A percentile compares a stretch with the other conserved stretches of the same genome.
phyloP scores from a whole-genome alignment of 2,329 filamentous ascomycete species.

The Colletotrichum horii region DNA sequence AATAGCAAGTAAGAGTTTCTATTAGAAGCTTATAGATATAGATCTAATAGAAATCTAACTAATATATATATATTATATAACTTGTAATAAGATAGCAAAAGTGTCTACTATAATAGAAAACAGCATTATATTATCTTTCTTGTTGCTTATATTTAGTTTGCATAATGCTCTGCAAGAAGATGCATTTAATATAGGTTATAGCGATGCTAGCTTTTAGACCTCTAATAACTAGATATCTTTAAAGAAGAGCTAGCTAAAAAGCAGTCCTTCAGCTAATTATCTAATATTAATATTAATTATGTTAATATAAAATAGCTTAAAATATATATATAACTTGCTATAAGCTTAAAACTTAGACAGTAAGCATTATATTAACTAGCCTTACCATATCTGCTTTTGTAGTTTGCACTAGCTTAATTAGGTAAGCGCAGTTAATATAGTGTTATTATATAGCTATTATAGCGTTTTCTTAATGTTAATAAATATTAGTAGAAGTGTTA shows the following conservation, averaged over 20 bases:
- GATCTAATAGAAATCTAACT: too few species aligned
- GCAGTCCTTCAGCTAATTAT: background rate
- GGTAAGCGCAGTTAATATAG: background rate
- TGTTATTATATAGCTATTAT: background rate
- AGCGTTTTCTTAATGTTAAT: background rate
- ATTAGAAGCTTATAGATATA: too few species aligned
- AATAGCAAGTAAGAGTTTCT: too few species aligned
- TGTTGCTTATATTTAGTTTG: too few species aligned
- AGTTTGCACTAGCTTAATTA: background rate
- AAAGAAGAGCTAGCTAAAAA: background rate
- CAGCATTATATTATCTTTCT: too few species aligned
- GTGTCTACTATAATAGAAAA: too few species aligned
- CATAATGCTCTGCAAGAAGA: too few species aligned
- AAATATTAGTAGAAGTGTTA: background rate
- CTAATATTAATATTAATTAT: background rate
- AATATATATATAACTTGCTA: background rate
- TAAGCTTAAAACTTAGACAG: background rate
- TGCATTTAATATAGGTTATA: too few species aligned
- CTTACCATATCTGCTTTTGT: background rate
- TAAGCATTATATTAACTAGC: background rate
- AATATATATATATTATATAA: too few species aligned
- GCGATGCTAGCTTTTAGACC: too few species aligned
- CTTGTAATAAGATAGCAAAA: too few species aligned
- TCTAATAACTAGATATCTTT: background rate
- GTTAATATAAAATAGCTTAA: background rate